Percentiles rank a stretch among this genome's conserved stretches.
These are phyloP conservation scores for Pseudoperonospora humuli DNA, from an alignment of 352 stramenopile genomes.

Conservation along the genomic window DNA sequence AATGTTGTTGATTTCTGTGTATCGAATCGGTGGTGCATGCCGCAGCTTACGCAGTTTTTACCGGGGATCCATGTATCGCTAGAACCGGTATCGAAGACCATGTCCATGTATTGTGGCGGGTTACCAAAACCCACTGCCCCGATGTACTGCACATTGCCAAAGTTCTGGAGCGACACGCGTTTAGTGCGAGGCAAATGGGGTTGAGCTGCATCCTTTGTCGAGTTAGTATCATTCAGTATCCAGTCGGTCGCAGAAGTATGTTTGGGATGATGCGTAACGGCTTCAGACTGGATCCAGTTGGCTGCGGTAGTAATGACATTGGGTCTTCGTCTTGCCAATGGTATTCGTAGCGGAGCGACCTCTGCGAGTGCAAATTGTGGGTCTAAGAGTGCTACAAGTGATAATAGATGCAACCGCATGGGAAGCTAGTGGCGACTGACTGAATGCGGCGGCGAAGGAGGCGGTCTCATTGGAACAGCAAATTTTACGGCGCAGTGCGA, in stretches of 20 bases:
- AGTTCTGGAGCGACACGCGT: conserved; percentile 62
- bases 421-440: conserved; percentile 2
- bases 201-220: conserved; percentile 12
- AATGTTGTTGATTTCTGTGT: conserved; percentile 51
- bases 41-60: conserved; percentile 37
- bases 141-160: conserved; percentile 82
- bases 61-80: conserved; percentile 78
- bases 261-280: not conserved
- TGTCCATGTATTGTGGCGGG: conserved; percentile 48
- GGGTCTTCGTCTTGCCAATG: conserved; percentile 11
- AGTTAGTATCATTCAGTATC: conserved; percentile 5
- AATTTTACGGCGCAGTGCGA: conserved; percentile 14
- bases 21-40: conserved; percentile 52
- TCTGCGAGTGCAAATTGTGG: not conserved
- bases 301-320: not conserved
- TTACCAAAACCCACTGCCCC: conserved; percentile 65
- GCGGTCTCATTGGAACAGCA: conserved; percentile 19
- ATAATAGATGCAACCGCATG: conserved; percentile 14
- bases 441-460: conserved; percentile 6
- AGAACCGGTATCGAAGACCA: conserved; percentile 78
- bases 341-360: conserved; percentile 9
- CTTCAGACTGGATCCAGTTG: conserved; percentile 20
- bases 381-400: not conserved
- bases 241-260: not conserved
- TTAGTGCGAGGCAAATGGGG: conserved; percentile 27